Base-by-base conservation (phyloP, 148 eudicot genomes). In the Rhododendron simsii region DNA sequence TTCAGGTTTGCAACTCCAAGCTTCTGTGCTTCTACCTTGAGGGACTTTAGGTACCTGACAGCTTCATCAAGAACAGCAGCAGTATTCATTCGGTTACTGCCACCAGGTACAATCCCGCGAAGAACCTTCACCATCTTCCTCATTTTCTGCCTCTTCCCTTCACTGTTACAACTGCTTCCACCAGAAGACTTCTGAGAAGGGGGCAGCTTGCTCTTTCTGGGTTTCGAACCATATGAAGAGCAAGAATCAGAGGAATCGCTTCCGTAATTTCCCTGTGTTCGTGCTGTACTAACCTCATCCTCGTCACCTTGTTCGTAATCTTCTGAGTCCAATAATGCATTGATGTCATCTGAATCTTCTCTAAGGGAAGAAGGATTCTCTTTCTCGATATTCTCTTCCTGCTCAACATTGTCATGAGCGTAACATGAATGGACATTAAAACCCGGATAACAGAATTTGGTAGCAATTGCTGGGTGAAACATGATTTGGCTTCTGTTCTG, bases 31-130 rank as follows among this genome's bases (percentile, higher is more conserved):
- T 91, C 93, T 10, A 89, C 89, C 86, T 91, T 90, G 77, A 92
- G 92, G 23, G 93, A 91, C 87, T 94, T 92, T 61, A 94, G 93
- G 88, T 94, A 90, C 85, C 87, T 85, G 41, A 93, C 96, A 89
- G 95, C 95, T 90, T 92, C 96, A 82, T 94, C 96, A 86, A 94
- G 91, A 80, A 94, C 92, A 78, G 87, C 89, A 28, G 87, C 88
- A 21, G 92, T 90, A 82, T 90, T 91, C 94, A 94, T 91, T 81
- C 80, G 84, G 18, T 89, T 90, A 23, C 73, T 65, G 3, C 93
- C 92, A 80, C 96, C 96, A 20, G 96, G 96, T 7, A 94, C 89
- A 61, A 94, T 94, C 78, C 92, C 92, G 85, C 87, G 84, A 81
- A 94, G 65, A 26, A 88, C 88, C 81, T 88, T 91, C 74, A 94